These are phyloP conservation scores for Spinacia oleracea DNA, from an alignment of 179 eudicot genomes.

Conservation along the genomic window DNA sequence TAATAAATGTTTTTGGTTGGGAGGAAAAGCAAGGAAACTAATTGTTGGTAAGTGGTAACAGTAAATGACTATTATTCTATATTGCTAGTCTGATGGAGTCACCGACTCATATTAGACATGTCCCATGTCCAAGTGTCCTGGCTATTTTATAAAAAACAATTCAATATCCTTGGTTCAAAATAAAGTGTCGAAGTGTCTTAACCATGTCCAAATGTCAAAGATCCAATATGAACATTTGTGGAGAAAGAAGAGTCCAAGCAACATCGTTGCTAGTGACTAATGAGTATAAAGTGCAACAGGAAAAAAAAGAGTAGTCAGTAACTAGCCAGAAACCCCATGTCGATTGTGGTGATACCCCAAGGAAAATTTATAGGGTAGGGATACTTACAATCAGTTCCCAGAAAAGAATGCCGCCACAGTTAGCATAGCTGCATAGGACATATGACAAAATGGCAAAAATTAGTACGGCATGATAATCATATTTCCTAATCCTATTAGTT, in stretches of 20 bases:
- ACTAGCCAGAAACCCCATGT: background rate
- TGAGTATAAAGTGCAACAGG: background rate
- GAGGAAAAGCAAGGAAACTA: background rate
- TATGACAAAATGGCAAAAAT: constrained; percentile 18
- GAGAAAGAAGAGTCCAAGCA: background rate
- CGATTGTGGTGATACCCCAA: constrained; percentile 2
- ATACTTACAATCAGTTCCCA: constrained; percentile 36
- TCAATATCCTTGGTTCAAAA: background rate
- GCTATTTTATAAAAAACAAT: no score
- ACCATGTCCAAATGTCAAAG: background rate
- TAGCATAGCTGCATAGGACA: constrained; percentile 14
- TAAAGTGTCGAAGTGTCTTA: background rate
- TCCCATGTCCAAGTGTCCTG: background rate
- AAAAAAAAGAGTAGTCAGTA: background rate
- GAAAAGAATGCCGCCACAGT: constrained; percentile 28
- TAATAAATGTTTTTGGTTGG: background rate
- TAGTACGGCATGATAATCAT: constrained; percentile 14
- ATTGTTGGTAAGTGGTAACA: constrained; percentile 2
- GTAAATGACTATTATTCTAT: constrained; percentile 9
- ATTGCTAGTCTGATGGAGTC: no score
- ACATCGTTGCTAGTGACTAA: background rate
- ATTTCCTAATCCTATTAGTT: constrained; percentile 10
- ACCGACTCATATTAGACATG: background rate
- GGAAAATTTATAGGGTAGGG: constrained; percentile 18
- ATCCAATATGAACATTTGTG: background rate